These are phyloP conservation scores for Neltuma alba DNA, from an alignment of 306 rosid genomes.

Conservation along the genomic window DNA sequence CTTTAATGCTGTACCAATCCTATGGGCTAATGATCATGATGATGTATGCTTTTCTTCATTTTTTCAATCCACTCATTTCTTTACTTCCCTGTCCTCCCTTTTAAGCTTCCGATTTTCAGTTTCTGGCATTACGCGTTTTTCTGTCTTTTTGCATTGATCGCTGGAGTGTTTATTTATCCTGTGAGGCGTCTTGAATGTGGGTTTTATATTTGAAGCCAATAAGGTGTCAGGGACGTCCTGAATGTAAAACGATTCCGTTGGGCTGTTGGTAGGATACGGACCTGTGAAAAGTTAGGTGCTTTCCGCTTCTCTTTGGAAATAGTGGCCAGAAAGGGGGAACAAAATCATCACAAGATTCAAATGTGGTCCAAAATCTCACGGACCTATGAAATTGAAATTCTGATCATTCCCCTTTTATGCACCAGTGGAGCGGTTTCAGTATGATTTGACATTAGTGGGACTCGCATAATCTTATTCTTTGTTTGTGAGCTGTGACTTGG, in stretches of 20 bases:
- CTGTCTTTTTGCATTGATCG: neutral
- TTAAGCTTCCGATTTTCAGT: neutral
- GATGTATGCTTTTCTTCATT: conserved; percentile 36
- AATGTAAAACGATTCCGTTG: conserved; percentile 10
- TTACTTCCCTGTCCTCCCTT: neutral
- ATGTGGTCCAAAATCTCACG: conserved; percentile 47
- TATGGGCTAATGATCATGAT: conserved; percentile 29
- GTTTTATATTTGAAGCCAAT: conserved; percentile 17
- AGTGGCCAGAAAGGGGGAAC: conserved; percentile 30
- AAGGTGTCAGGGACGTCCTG: neutral
- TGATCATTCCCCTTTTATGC: conserved; percentile 35
- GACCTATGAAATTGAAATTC: conserved; percentile 24
- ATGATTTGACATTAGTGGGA: conserved; percentile 48
- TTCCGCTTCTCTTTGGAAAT: conserved; percentile 21
- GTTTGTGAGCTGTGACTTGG: conserved; percentile 29
- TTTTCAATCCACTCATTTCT: conserved; percentile 32
- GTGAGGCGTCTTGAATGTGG: neutral
- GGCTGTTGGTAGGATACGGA: conserved; percentile 4
- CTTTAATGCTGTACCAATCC: conserved; percentile 34
- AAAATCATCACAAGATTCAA: neutral
- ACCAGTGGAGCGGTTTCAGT: conserved; percentile 37
- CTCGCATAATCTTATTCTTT: conserved; percentile 21
- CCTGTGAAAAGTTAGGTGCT: conserved; percentile 29
- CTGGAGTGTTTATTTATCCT: neutral
- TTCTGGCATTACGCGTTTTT: neutral